These are phyloP conservation scores for Colletotrichum simmondsii DNA, from an alignment of 2,329 filamentous ascomycete genomes.

Conservation along the genomic window DNA sequence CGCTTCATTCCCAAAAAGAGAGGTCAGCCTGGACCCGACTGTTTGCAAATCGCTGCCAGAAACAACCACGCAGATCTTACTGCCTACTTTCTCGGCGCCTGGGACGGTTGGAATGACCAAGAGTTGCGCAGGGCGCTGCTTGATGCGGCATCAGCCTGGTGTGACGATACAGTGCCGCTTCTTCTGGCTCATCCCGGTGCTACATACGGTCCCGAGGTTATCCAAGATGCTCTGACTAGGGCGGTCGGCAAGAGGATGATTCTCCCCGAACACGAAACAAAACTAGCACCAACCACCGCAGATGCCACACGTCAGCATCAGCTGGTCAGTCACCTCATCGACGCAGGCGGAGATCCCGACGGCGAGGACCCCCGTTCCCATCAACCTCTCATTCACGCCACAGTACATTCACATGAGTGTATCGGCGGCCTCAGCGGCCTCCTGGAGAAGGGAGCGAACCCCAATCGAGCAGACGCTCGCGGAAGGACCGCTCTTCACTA, in stretches of 20 bases:
- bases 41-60: slow-evolving; percentile 25
- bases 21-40: background rate
- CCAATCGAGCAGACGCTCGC: slow-evolving; percentile 27
- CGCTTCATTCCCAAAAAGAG: background rate
- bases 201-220: background rate
- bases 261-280: slow-evolving; percentile 11
- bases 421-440: slow-evolving; percentile 37
- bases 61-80: slow-evolving; percentile 35
- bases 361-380: background rate
- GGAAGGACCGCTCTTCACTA: slow-evolving; percentile 39
- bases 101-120: slow-evolving; percentile 33
- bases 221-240: background rate
- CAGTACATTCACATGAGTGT: slow-evolving; percentile 37
- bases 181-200: slow-evolving; percentile 11
- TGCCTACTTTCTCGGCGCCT: slow-evolving; percentile 29
- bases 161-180: slow-evolving; percentile 22
- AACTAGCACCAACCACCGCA: slow-evolving; percentile 28
- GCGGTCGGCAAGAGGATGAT: background rate
- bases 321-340: background rate
- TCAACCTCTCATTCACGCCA: slow-evolving; percentile 7
- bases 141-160: slow-evolving; percentile 31
- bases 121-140: slow-evolving; percentile 23
- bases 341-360: background rate
- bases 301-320: slow-evolving; percentile 17
- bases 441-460: slow-evolving; percentile 40